Percentiles rank a stretch among this genome's conserved stretches.
Evolutionary conservation across 257 asterid species (phyloP).

Genomic region (Plectranthus barbatus): DNA sequence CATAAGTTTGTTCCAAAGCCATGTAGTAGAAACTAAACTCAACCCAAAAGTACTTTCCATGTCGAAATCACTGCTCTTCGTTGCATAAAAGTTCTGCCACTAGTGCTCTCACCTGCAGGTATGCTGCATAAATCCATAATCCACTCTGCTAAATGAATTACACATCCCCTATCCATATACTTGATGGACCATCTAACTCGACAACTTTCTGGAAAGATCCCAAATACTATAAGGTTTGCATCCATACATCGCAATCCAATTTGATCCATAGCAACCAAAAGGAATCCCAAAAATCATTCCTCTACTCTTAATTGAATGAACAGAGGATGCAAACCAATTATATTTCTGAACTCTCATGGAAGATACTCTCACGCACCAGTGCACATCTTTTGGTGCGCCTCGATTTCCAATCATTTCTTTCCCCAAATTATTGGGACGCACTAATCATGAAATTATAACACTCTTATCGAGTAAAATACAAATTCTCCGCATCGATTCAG

Average conservation of each 20-base stretch:
- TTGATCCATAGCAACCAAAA: not conserved
- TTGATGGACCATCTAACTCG: not conserved
- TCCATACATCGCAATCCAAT: not conserved
- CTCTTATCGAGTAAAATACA: conserved; percentile 1
- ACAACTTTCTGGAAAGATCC: not conserved
- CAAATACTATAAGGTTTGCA: not conserved
- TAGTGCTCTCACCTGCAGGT: not conserved
- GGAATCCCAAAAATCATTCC: not conserved
- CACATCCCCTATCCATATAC: conserved; percentile 2
- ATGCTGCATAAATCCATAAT: conserved; percentile 1
- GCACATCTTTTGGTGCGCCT: conserved; percentile 6
- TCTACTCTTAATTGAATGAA: not conserved
- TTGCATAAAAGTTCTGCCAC: not conserved
- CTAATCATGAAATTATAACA: conserved; percentile 20
- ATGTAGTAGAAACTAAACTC: not conserved
- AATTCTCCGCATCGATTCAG: conserved; percentile 4
- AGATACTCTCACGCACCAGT: not conserved
- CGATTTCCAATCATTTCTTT: not conserved
- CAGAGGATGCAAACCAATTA: not conserved
- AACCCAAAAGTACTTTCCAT: not conserved
- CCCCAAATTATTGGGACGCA: conserved; percentile 14
- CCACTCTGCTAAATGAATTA: not conserved
- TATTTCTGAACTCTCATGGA: not conserved
- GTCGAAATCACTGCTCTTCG: not conserved
- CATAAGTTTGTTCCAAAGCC: not conserved